Percentiles rank a stretch among this genome's conserved stretches.
Evolutionary conservation across 768 basidiomycete species (phyloP).

Genomic region (Naganishia vishniacii): DNA sequence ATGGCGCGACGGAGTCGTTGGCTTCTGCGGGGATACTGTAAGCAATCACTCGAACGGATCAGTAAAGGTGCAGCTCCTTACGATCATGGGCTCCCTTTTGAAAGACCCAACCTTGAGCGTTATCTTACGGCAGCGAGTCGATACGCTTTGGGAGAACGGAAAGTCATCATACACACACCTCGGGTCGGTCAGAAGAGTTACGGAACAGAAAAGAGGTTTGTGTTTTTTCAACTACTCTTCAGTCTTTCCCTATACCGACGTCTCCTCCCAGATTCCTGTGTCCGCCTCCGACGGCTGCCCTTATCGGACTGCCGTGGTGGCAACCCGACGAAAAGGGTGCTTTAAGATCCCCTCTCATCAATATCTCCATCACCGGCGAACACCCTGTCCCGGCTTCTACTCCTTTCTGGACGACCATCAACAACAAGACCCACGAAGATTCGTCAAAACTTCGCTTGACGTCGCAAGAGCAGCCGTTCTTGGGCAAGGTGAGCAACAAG

Average conservation of each 20-base stretch:
- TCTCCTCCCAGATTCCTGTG: slow-evolving; percentile 65
- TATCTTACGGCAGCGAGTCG: slow-evolving; percentile 80
- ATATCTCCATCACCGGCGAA: slow-evolving; percentile 88
- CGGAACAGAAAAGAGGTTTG: slow-evolving; percentile 84
- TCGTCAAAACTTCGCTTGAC: slow-evolving; percentile 32
- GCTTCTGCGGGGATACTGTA: not conserved
- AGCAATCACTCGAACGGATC: too few relatives aligned
- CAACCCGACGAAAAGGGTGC: slow-evolving; percentile 67
- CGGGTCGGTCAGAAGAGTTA: slow-evolving; percentile 97
- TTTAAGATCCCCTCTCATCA: slow-evolving; percentile 59
- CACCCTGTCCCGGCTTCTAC: slow-evolving; percentile 75
- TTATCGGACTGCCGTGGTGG: slow-evolving; percentile 96
- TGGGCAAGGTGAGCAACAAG: slow-evolving; percentile 88
- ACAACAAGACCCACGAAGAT: slow-evolving; percentile 73
- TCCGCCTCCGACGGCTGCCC: slow-evolving; percentile 85
- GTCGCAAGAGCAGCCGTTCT: slow-evolving; percentile 63
- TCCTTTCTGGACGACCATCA: slow-evolving; percentile 79
- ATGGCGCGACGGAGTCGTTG: not conserved
- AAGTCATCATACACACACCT: slow-evolving; percentile 94
- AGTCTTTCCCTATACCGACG: not conserved
- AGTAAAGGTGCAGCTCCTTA: too few relatives aligned
- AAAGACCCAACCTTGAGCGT: not conserved
- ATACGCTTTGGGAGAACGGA: slow-evolving; percentile 83
- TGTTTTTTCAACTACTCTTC: not conserved
- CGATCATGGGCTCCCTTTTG: not conserved